Base-by-base conservation (phyloP, 257 asterid species). In the Petrea volubilis region DNA sequence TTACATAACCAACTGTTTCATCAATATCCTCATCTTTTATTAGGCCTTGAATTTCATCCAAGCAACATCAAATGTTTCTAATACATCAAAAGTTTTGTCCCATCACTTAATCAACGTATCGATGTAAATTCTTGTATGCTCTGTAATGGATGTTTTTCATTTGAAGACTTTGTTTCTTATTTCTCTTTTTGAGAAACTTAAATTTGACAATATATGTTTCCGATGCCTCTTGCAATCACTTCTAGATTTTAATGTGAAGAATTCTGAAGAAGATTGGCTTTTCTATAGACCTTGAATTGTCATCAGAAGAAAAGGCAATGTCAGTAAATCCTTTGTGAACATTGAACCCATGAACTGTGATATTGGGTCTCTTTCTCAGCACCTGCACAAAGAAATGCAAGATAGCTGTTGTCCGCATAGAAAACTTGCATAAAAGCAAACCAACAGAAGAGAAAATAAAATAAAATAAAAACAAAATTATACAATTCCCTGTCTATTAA, bases 281-380 rank as follows among this genome's bases (percentile, higher is more conserved):
- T 67, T 28, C 71, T 52, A 74, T 77, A 44, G 53, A 94, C 97
- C 97, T 94, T 31, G 91, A 86, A 52, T 73, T 74, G 76, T 94
- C 93, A 78, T 77, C 82, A 65, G 89, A 80, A 62, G 90, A 84
- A 85, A 94, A 94, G 4, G 93, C 86, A 61, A 94, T 80, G 77
- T 94, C 99, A 67, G 96, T 73, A 64, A 89, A 81, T 73, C 99
- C 98, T 71, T 81, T 89, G 61, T 70, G 88, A 70, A 69, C 79
- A 77, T 78, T 78, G 79, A 81, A 76, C 28, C 97, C 98, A 78
- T 88, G 93, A 61, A 89, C 90, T 46, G 85, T 88, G 79, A 90
- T 69, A 56, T 78, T 86, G 76, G 92, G 84, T 79, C 77, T 91
- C 82, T 85, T 91, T 63, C 81, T 80, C 78, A 94, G 75, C 29